Conservation (phyloP, 108 stramenopile genomes). For the Cyclotella sp. region DNA sequence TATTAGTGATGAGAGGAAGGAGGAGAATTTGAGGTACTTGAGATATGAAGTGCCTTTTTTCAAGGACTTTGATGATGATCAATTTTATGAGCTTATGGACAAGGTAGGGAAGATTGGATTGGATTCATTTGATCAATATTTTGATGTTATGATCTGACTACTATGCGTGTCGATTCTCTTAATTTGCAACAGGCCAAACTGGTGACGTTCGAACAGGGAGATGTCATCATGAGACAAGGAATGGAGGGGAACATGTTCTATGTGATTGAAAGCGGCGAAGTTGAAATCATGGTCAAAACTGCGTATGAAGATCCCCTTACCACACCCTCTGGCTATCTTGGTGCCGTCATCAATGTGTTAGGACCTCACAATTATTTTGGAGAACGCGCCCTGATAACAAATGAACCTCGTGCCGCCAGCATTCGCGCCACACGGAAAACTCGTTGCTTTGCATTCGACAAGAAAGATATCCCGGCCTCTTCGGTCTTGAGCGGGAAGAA, state of each 20-base stretch:
- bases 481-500: slow-evolving; percentile 75
- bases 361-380: slow-evolving; percentile 86
- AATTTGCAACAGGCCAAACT: slow-evolving; percentile 52
- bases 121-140: not conserved
- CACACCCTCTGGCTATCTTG: slow-evolving; percentile 66
- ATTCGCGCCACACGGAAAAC: slow-evolving; percentile 76
- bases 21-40: slow-evolving; percentile 62
- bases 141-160: not conserved
- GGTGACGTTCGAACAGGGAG: slow-evolving; percentile 75
- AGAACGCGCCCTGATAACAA: slow-evolving; percentile 89
- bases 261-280: slow-evolving; percentile 81
- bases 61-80: slow-evolving; percentile 67
- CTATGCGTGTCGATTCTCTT: not conserved
- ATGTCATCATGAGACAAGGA: slow-evolving; percentile 83
- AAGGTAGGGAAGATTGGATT: slow-evolving; percentile 34
- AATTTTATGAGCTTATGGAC: slow-evolving; percentile 64
- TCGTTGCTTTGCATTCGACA: slow-evolving; percentile 72
- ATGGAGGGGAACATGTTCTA: slow-evolving; percentile 83
- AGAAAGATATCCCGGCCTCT: slow-evolving; percentile 73
- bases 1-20: slow-evolving; percentile 54
- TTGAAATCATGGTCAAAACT: slow-evolving; percentile 80
- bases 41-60: slow-evolving; percentile 65
- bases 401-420: slow-evolving; percentile 90
- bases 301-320: slow-evolving; percentile 87
- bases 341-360: slow-evolving; percentile 78